A percentile compares a stretch with the other conserved stretches of the same genome.
These are phyloP conservation scores for Russula brevipes DNA, from an alignment of 768 basidiomycete genomes.

Conservation along the genomic window DNA sequence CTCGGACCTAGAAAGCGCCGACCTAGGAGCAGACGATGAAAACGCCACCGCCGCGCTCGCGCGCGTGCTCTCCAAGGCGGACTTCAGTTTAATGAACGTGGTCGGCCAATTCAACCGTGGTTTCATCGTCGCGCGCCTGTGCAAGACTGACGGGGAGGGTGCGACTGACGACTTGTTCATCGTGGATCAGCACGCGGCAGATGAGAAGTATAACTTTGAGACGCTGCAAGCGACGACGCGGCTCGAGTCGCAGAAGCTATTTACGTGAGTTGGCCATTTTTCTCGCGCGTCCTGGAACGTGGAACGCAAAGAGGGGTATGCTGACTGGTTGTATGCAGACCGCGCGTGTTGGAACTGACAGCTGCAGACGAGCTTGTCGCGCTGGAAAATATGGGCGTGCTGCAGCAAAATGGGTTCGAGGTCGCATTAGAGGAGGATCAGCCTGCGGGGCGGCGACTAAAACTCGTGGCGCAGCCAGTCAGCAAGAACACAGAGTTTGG, in stretches of 20 bases:
- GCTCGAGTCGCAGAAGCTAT: slow-evolving; percentile 80
- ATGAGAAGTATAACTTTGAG: slow-evolving; percentile 99
- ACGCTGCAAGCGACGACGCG: slow-evolving; percentile 83
- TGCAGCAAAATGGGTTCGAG: slow-evolving; percentile 88
- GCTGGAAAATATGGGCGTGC: slow-evolving; percentile 77
- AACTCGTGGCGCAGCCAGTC: slow-evolving; percentile 76
- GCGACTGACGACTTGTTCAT: slow-evolving; percentile 84
- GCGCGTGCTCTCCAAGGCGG: slow-evolving; percentile 78
- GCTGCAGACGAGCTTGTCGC: slow-evolving; percentile 88
- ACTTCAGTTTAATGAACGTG: slow-evolving; percentile 80
- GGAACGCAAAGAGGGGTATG: background rate
- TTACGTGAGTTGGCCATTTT: slow-evolving; percentile 50
- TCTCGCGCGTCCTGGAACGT: background rate
- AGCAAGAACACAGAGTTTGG: slow-evolving; percentile 90
- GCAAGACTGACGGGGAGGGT: slow-evolving; percentile 30
- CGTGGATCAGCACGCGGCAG: slow-evolving; percentile 94
- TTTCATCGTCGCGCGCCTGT: slow-evolving; percentile 81
- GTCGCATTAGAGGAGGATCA: slow-evolving; percentile 51
- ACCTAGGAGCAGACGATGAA: slow-evolving; percentile 42
- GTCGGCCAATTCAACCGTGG: slow-evolving; percentile 95
- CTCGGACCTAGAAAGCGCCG: slow-evolving; percentile 23
- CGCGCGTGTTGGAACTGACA: slow-evolving; percentile 72
- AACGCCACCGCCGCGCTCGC: slow-evolving; percentile 65
- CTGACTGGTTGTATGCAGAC: slow-evolving; percentile 41
- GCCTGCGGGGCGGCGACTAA: slow-evolving; percentile 43